Base-by-base conservation (phyloP, 441 rosid species). In the Populus hybrid region DNA sequence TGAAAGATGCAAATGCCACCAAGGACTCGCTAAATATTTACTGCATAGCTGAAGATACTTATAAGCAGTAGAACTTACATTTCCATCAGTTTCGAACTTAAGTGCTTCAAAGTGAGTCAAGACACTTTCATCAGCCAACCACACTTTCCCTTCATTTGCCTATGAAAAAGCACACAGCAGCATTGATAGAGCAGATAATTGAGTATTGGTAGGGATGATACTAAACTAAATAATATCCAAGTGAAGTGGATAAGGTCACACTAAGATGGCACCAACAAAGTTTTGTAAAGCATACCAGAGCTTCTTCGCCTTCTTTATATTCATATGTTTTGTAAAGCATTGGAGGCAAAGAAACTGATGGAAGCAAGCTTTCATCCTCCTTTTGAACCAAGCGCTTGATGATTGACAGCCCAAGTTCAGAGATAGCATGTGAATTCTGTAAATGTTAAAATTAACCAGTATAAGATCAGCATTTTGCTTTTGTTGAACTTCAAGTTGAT, bases 341-440 rank as follows among this genome's bases (percentile, higher is more conserved):
- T 7, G 89, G 69, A 75, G 99, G 99, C 83, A 97, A 84, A 74
- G 90, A 83, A 81, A 87, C 85, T 73, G 88, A 69, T 68, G 83
- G 80, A 71, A 75, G 68, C 80, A 71, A 76, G 77, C 72, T 88
- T 81, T 86, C 87, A 28, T 79, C 84, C 69, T 88, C 96, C 85
- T 87, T 89, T 72, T 73, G 87, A 76, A 84, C 81, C 71, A 93
- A 83, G 83, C 81, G 89, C 86, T 88, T 92, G 82, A 81, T 83
- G 68, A 92, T 87, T 36, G 91, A 86, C 85, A 97, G 82, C 80
- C 99, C 99, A 79, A 97, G 91, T 82, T 91, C 99, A 88, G 92
- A 91, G 76, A 97, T 85, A 76, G 97, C 99, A 83, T 90, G 91
- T 24, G 97, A 95, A 80, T 89, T 97, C 99, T 97, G 98, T 72